Evolutionary conservation across 2,329 filamentous ascomycete genomes (phyloP), one percentile per base, ranked within the genome.

Genomic region (Byssoonygena ceratinophila): DNA sequence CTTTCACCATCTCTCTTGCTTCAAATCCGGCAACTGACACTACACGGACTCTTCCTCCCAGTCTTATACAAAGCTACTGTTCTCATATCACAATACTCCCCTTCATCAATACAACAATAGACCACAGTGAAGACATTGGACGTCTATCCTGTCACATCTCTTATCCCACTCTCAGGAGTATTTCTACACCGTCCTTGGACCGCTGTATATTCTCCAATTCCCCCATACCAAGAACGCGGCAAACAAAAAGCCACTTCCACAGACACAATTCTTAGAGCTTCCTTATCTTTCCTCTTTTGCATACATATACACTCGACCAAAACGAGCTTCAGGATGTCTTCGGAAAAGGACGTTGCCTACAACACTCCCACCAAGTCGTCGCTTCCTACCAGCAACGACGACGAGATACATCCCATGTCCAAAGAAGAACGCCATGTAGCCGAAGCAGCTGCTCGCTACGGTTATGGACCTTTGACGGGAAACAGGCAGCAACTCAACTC

Each of bases 401-500:
- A 52, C 11, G 52, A 34, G 5, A 23, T 18, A 6, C 54, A 51
- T 14, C 18, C 66, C 48, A 68, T 74, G 70, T 67, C 68, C 49
- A 65, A 65, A 45, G 71, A 75, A 56, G 71, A 73, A 59, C 68
- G 68, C 48, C 59, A 68, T n/a, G 65, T 69, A 16, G 72, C 72
- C 41, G 63, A 65, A 50, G 67, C 67, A 22, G 72, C 71, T 46
- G 70, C 72, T 46, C 70, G 71, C 54, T 75, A 74, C 58, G 73
- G 72, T 25, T 75, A 75, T 57, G 73, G 73, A 27, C 77, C 77
- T 48, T 67, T 80, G 51, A 72, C 76, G 39, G 64, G 74, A 58
- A 71, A 66, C 11, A 71, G 69, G 52, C 66, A 67, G n/a, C 67
- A 69, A 39, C 68, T 81, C 41, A 74, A 77, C 48, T 77, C 84